A percentile compares a stretch with the other conserved stretches of the same genome.
phyloP scores from a whole-genome alignment of 345 rosid genomes.

The Lumnitzera littorea region DNA sequence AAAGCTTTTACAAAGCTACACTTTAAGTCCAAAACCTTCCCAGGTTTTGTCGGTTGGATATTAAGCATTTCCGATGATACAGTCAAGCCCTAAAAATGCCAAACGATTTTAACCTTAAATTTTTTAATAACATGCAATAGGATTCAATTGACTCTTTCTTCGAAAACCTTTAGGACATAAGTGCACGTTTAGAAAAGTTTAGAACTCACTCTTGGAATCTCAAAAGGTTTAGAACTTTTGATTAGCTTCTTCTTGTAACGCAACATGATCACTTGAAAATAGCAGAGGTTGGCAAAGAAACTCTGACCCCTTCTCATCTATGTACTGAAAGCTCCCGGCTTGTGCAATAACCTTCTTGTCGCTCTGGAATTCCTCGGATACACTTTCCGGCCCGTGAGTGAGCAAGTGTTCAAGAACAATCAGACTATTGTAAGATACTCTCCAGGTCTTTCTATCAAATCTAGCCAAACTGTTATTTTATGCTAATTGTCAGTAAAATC shows the following conservation, averaged over 20 bases:
- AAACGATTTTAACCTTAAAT: not conserved
- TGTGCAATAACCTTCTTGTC: slow-evolving; percentile 45
- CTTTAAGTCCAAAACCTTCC: no score
- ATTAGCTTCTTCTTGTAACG: no score
- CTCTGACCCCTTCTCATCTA: slow-evolving; percentile 77
- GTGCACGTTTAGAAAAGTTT: no score
- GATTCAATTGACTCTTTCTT: not conserved
- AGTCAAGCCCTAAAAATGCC: not conserved
- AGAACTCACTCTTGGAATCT: no score
- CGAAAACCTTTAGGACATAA: not conserved
- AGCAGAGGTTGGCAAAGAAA: no score
- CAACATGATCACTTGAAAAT: no score
- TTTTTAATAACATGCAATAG: not conserved
- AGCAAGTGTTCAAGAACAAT: slow-evolving; percentile 68
- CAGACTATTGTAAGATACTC: slow-evolving; percentile 63
- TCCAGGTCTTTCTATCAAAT: slow-evolving; percentile 78
- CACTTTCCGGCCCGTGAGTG: slow-evolving; percentile 96
- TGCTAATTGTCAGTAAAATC: no score
- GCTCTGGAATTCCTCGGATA: slow-evolving; percentile 61
- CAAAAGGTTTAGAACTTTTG: no score
- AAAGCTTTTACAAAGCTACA: no score
- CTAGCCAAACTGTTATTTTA: slow-evolving; percentile 37
- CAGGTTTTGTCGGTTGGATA: no score
- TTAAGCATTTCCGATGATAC: not conserved
- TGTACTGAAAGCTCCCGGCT: slow-evolving; percentile 54